These are phyloP conservation scores for Eucalyptus sp. DNA, from an alignment of 345 rosid species.

Conservation along the genomic window DNA sequence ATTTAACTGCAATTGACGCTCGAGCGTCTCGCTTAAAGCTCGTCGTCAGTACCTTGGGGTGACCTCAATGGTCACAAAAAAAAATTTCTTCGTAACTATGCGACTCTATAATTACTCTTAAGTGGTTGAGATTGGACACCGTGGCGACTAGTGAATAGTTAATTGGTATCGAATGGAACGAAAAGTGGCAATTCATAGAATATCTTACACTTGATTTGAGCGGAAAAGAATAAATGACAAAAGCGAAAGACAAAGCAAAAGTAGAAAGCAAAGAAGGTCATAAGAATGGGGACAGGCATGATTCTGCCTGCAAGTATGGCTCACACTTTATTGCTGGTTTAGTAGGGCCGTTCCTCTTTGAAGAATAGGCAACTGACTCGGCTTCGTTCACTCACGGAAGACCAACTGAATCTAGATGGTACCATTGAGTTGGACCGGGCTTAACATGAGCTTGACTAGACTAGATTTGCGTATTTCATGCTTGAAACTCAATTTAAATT, in stretches of 20 bases:
- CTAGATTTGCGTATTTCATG: background rate
- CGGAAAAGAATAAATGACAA: background rate
- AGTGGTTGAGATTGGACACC: background rate
- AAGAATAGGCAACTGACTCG: no score
- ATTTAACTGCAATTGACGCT: background rate
- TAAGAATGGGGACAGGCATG: background rate
- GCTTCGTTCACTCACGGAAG: no score
- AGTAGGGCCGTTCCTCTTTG: background rate
- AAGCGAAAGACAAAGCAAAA: background rate
- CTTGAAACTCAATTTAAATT: background rate
- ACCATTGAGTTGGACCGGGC: background rate
- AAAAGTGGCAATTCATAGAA: background rate
- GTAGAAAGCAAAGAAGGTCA: background rate
- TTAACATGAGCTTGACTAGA: background rate
- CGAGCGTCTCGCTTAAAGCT: background rate
- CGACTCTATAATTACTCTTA: background rate
- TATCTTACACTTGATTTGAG: background rate
- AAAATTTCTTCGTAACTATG: background rate
- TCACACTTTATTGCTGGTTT: background rate
- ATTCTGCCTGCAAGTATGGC: background rate
- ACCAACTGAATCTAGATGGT: no score
- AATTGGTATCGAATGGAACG: background rate
- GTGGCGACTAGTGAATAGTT: background rate
- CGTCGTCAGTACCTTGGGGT: background rate
- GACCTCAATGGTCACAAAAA: background rate